Percentiles rank a stretch among this genome's conserved stretches.
These are phyloP conservation scores for Leptosphaerulina australis DNA, from an alignment of 2,329 filamentous ascomycete genomes.

Conservation along the genomic window DNA sequence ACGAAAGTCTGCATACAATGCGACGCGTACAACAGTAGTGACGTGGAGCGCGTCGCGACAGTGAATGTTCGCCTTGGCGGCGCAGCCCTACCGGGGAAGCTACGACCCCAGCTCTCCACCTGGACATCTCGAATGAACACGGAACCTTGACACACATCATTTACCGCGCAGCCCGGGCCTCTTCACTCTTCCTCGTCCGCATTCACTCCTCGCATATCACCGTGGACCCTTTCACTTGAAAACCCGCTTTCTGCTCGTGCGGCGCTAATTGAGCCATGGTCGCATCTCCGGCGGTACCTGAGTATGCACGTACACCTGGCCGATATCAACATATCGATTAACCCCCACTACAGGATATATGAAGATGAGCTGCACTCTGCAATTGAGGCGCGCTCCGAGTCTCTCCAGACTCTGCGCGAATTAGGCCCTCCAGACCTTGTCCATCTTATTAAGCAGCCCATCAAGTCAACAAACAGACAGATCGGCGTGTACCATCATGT, in stretches of 20 bases:
- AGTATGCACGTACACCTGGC: slow-evolving; percentile 43
- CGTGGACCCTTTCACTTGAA: slow-evolving; percentile 5
- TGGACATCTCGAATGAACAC: slow-evolving; percentile 18
- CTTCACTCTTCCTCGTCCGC: slow-evolving; percentile 10
- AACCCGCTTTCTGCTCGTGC: slow-evolving; percentile 17
- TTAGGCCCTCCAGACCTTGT: slow-evolving; percentile 95
- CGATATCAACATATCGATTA: slow-evolving; percentile 2
- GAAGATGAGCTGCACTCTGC: slow-evolving; percentile 92
- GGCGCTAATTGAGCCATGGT: slow-evolving; percentile 49
- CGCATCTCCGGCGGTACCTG: slow-evolving; percentile 50
- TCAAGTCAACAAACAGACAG: slow-evolving; percentile 64
- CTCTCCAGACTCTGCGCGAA: slow-evolving; percentile 82
- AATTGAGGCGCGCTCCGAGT: slow-evolving; percentile 90
- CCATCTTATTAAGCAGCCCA: slow-evolving; percentile 82
- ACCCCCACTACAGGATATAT: slow-evolving; percentile 69
- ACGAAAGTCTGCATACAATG: neutral
- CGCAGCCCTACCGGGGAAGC: slow-evolving; percentile 25
- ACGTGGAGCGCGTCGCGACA: slow-evolving; percentile 16
- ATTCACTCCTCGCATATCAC: slow-evolving; percentile 10
- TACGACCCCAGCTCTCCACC: slow-evolving; percentile 26
- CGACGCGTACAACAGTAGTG: slow-evolving; percentile 1
- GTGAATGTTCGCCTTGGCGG: slow-evolving; percentile 20
- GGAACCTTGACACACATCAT: slow-evolving; percentile 24
- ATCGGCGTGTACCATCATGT: slow-evolving; percentile 97
- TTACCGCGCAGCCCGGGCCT: slow-evolving; percentile 10